These are phyloP conservation scores for Brettanomyces anomalus DNA, from an alignment of 805 yeast genomes.

Conservation along the genomic window DNA sequence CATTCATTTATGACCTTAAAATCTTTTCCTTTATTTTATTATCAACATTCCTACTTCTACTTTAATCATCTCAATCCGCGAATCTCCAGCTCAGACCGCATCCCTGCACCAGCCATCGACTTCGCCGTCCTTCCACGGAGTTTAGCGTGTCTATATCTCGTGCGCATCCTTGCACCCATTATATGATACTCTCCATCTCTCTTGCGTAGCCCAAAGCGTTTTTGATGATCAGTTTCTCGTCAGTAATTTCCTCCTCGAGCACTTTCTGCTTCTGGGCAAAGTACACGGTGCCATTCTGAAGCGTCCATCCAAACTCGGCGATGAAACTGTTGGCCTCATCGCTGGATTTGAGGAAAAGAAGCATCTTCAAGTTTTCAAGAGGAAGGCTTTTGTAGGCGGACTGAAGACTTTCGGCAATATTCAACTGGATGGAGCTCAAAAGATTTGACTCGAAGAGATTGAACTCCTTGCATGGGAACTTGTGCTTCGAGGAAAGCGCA, in stretches of 20 bases:
- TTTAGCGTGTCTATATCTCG: no score
- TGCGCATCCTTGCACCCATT: slow-evolving; percentile 8
- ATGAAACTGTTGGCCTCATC: slow-evolving; percentile 50
- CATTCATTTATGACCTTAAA: no score
- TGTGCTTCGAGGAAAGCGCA: slow-evolving; percentile 40
- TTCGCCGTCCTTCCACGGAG: no score
- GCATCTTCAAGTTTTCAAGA: slow-evolving; percentile 68
- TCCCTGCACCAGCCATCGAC: no score
- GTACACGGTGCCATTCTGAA: slow-evolving; percentile 41
- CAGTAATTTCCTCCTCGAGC: slow-evolving; percentile 23
- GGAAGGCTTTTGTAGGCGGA: slow-evolving; percentile 71
- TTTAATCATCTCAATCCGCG: no score
- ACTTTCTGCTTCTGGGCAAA: slow-evolving; percentile 27
- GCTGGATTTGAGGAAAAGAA: slow-evolving; percentile 53
- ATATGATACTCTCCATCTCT: slow-evolving; percentile 87
- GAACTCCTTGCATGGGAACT: slow-evolving; percentile 66
- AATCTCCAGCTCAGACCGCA: no score
- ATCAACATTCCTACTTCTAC: no score
- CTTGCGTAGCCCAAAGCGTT: slow-evolving; percentile 81
- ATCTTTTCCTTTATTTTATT: no score
- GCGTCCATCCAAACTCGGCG: slow-evolving; percentile 47
- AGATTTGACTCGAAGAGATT: slow-evolving; percentile 68
- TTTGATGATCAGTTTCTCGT: slow-evolving; percentile 43
- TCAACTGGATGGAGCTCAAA: slow-evolving; percentile 71
- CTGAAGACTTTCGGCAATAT: slow-evolving; percentile 79